Evolutionary conservation across 2,329 filamentous ascomycete genomes (phyloP).

Genomic region (Macroventuria anomochaeta): DNA sequence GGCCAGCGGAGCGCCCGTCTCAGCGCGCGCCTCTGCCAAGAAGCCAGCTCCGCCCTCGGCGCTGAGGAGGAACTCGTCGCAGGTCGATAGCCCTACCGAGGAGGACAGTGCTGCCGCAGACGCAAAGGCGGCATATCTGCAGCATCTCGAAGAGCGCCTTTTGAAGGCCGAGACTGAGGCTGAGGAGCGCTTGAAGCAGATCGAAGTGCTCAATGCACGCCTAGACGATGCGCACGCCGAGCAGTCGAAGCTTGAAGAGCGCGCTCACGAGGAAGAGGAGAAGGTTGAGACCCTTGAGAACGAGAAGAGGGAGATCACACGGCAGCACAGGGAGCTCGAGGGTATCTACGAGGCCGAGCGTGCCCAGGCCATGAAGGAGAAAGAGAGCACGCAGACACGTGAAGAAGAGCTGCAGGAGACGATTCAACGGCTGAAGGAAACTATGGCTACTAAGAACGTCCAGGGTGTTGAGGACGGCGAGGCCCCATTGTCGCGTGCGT

Average conservation of each 20-base stretch:
- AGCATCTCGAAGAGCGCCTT: constrained; percentile 83
- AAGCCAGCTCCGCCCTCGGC: constrained; percentile 45
- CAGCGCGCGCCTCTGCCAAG: constrained; percentile 48
- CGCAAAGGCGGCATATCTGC: constrained; percentile 78
- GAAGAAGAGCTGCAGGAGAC: constrained; percentile 91
- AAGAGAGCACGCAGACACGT: constrained; percentile 81
- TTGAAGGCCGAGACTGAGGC: constrained; percentile 79
- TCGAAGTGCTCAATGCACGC: constrained; percentile 81
- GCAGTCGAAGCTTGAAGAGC: constrained; percentile 86
- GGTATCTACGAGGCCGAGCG: constrained; percentile 91
- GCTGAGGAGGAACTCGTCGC: constrained; percentile 44
- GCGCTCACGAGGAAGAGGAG: constrained; percentile 84
- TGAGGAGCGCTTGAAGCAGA: constrained; percentile 82
- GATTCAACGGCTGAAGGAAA: constrained; percentile 91
- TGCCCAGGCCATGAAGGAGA: constrained; percentile 85
- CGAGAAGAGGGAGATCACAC: constrained; percentile 81
- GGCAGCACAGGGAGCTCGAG: constrained; percentile 90
- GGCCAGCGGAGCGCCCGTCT: constrained; percentile 46
- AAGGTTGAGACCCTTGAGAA: constrained; percentile 80
- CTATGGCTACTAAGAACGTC: constrained; percentile 75
- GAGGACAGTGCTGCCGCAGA: constrained; percentile 72
- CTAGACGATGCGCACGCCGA: constrained; percentile 85
- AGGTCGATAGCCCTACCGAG: constrained; percentile 39
- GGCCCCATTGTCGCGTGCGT: constrained; percentile 58
- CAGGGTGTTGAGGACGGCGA: constrained; percentile 59